These are phyloP conservation scores for Tetragonia tetragonoides DNA, from an alignment of 148 eudicot species.

Conservation along the genomic window DNA sequence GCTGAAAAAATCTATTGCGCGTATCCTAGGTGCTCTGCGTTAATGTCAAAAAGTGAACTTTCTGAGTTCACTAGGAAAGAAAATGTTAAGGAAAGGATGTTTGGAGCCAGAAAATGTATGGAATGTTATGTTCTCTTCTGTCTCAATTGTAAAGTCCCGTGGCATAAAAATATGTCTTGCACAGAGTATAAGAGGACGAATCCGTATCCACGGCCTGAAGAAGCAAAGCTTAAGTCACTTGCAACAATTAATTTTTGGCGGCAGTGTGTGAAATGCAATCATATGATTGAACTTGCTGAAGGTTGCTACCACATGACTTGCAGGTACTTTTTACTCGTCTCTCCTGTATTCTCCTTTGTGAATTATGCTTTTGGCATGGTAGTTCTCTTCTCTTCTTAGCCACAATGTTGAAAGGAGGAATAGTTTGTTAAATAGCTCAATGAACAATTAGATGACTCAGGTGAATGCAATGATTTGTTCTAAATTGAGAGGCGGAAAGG, in stretches of 20 bases:
- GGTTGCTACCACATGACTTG: conserved; percentile 94
- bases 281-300: conserved; percentile 72
- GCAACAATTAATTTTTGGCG: conserved; percentile 65
- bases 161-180: conserved; percentile 58
- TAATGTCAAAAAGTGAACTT: conserved; percentile 67
- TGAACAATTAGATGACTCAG: neutral
- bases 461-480: neutral
- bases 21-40: conserved; percentile 70
- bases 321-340: conserved; percentile 48
- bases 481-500: neutral
- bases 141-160: conserved; percentile 66
- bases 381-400: neutral
- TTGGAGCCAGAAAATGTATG: conserved; percentile 52
- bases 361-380: neutral
- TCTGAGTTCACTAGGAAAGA: conserved; percentile 32
- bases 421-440: neutral
- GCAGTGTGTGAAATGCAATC: conserved; percentile 75
- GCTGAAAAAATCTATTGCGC: conserved; percentile 75
- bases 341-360: neutral
- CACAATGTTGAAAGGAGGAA: neutral
- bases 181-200: conserved; percentile 40
- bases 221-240: conserved; percentile 52
- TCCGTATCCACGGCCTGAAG: conserved; percentile 44
- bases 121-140: conserved; percentile 55
- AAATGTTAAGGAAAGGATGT: conserved; percentile 2